Evolutionary conservation across 305 asterid genomes (phyloP).

Genomic region (Solanum aculeatissimum): DNA sequence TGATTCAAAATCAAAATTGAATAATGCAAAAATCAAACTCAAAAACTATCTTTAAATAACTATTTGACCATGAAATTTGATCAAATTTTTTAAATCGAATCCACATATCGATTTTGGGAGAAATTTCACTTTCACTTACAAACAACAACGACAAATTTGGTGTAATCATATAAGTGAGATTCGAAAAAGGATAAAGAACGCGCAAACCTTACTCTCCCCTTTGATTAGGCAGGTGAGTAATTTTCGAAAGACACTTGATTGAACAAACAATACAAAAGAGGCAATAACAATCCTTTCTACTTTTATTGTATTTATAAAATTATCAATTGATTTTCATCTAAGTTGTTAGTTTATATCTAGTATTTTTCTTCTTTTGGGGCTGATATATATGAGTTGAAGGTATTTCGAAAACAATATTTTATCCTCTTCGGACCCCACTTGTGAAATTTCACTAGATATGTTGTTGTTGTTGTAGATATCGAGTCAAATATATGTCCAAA

Average conservation of each 20-base stretch:
- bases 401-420: too few species aligned
- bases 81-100: not conserved
- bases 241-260: not conserved
- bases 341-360: too few species aligned
- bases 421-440: too few species aligned
- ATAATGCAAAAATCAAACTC: not conserved
- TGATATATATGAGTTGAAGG: too few species aligned
- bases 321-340: too few species aligned
- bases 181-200: rapidly evolving
- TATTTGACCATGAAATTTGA: not conserved
- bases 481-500: not conserved
- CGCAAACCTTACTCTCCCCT: not conserved
- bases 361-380: too few species aligned
- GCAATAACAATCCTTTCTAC: too few species aligned
- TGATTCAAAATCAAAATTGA: not conserved
- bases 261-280: not conserved
- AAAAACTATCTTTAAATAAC: not conserved
- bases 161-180: not conserved
- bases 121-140: not conserved
- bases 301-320: too few species aligned
- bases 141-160: not conserved
- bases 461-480: too few species aligned
- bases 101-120: not conserved
- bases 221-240: not conserved
- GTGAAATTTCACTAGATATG: too few species aligned